Conservation (phyloP, 2,329 filamentous ascomycete species). For the Neodidymelliopsis sp. region DNA sequence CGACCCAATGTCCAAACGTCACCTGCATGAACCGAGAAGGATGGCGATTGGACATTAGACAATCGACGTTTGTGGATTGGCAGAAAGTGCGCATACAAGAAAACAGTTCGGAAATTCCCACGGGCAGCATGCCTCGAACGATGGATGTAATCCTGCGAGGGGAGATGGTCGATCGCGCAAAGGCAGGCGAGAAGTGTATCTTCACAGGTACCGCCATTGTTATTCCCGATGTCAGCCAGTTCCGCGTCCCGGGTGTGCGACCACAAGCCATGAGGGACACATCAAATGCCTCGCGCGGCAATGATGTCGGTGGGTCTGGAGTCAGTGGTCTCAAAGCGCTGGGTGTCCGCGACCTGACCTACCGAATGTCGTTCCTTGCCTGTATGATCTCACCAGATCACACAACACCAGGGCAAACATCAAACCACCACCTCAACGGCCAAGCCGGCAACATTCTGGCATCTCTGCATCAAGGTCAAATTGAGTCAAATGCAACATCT, state of each 20-base stretch:
- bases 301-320: conserved; percentile 83
- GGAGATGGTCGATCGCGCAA: conserved; percentile 96
- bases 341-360: conserved; percentile 93
- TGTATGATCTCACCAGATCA: conserved; percentile 95
- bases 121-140: conserved; percentile 96
- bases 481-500: conserved; percentile 67
- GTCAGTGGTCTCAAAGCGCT: conserved; percentile 89
- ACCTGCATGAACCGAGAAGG: conserved; percentile 87
- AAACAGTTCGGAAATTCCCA: conserved; percentile 97
- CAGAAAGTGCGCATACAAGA: conserved; percentile 98
- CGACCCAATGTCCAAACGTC: conserved; percentile 89
- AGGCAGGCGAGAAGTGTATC: conserved; percentile 97
- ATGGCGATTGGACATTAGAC: conserved; percentile 97
- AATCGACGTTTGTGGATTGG: conserved; percentile 99
- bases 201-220: conserved; percentile 97
- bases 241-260: conserved; percentile 84
- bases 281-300: conserved; percentile 72
- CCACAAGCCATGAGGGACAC: conserved; percentile 87
- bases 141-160: conserved; percentile 97
- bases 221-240: conserved; percentile 93
- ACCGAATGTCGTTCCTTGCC: conserved; percentile 93
- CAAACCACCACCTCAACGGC: conserved; percentile 71
- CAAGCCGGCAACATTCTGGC: conserved; percentile 85
- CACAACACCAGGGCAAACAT: conserved; percentile 77
- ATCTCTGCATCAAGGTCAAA: conserved; percentile 76